These are phyloP conservation scores for Dalechampia spathulata DNA, from an alignment of 441 rosid species.

Conservation along the genomic window DNA sequence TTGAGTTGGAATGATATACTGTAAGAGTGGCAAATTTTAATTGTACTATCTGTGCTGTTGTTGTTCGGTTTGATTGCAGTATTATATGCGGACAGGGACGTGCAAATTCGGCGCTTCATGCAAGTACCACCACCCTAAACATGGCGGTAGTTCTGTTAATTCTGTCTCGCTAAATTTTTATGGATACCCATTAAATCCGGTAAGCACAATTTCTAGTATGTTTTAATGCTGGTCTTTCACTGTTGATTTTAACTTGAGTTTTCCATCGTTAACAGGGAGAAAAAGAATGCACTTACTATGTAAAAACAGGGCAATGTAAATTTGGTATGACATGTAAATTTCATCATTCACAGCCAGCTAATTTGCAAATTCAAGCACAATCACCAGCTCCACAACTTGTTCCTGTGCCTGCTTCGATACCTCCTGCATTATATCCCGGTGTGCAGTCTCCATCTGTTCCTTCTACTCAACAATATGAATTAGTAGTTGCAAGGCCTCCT, in stretches of 20 bases:
- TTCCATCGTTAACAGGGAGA: slow-evolving; percentile 45
- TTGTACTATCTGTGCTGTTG: slow-evolving; percentile 13
- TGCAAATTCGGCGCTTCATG: slow-evolving; percentile 91
- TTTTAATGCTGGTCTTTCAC: neutral
- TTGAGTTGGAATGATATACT: too few species aligned
- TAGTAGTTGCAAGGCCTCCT: slow-evolving; percentile 75
- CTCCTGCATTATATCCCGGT: slow-evolving; percentile 42
- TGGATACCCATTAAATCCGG: slow-evolving; percentile 92
- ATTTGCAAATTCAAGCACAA: slow-evolving; percentile 37
- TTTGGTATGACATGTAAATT: slow-evolving; percentile 88
- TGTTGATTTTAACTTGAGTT: slow-evolving; percentile 8
- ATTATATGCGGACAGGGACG: slow-evolving; percentile 74
- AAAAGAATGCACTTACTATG: slow-evolving; percentile 77
- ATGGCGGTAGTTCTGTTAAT: slow-evolving; percentile 47
- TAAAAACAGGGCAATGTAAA: slow-evolving; percentile 92
- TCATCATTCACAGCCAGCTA: slow-evolving; percentile 69
- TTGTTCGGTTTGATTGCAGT: slow-evolving; percentile 33
- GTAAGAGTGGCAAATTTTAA: too few species aligned
- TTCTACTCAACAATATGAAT: slow-evolving; percentile 66
- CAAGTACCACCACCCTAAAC: slow-evolving; percentile 92
- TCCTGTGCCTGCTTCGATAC: slow-evolving; percentile 32
- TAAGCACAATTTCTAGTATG: slow-evolving; percentile 27
- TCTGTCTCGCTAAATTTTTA: slow-evolving; percentile 54
- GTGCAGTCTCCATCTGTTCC: slow-evolving; percentile 60
- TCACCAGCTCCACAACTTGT: slow-evolving; percentile 42